These are phyloP conservation scores for Eucalyptus fibrosa DNA, from an alignment of 345 rosid genomes.

Conservation along the genomic window DNA sequence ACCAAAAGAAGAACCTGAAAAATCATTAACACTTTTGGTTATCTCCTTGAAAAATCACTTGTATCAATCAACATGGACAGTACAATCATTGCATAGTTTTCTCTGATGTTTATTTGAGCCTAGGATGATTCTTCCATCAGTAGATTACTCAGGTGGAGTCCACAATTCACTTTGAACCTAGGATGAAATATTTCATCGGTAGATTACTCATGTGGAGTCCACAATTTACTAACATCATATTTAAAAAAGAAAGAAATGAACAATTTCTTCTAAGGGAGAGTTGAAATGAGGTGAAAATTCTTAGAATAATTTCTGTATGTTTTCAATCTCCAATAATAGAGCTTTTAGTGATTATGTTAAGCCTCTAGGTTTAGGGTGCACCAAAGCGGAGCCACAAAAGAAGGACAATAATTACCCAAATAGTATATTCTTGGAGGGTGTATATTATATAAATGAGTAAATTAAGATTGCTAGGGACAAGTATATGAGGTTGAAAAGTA, in stretches of 20 bases:
- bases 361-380: background rate
- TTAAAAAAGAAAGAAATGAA: background rate
- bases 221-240: background rate
- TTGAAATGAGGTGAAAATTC: background rate
- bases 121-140: background rate
- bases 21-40: background rate
- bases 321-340: background rate
- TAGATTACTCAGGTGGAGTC: background rate
- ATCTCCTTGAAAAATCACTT: background rate
- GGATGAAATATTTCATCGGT: background rate
- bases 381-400: background rate
- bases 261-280: background rate
- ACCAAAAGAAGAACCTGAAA: background rate
- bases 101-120: background rate
- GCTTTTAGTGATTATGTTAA: background rate
- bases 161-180: background rate
- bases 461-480: background rate
- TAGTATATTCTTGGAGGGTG: background rate
- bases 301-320: background rate
- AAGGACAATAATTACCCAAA: background rate
- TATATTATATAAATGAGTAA: background rate
- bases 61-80: background rate
- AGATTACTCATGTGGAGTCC: background rate
- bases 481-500: background rate
- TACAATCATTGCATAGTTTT: background rate